Evolutionary conservation across 805 yeast genomes (phyloP).

Genomic region (Candida sithepensis): DNA sequence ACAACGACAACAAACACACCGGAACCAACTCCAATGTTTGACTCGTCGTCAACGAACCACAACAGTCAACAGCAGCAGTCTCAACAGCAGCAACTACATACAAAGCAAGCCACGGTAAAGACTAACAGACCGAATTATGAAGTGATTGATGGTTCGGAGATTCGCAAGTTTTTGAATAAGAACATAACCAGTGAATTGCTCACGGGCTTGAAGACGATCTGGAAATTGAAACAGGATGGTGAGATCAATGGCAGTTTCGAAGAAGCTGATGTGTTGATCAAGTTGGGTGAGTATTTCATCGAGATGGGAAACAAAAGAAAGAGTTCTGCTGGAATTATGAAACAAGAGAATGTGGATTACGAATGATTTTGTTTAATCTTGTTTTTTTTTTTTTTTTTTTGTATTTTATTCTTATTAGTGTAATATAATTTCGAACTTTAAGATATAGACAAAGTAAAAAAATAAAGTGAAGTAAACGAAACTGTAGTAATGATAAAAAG

Average conservation of each 20-base stretch:
- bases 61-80: no score
- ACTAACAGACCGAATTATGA: conserved; percentile 29
- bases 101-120: conserved; percentile 7
- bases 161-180: conserved; percentile 47
- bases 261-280: conserved; percentile 16
- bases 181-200: conserved; percentile 44
- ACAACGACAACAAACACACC: conserved; percentile 1
- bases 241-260: not conserved
- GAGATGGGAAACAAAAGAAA: conserved; percentile 12
- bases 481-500: not conserved
- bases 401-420: not conserved
- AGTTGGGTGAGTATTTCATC: conserved; percentile 19
- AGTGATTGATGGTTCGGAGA: conserved; percentile 51
- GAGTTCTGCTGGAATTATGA: not conserved
- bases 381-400: not conserved
- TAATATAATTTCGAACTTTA: not conserved
- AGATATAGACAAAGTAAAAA: not conserved
- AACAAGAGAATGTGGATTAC: not conserved
- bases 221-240: conserved; percentile 22
- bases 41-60: no score
- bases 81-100: conserved; percentile 24
- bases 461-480: not conserved
- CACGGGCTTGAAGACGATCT: conserved; percentile 36
- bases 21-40: not conserved
- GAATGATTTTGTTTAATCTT: not conserved